Evolutionary conservation across 1,284 basidiomycete genomes (phyloP), one percentile per base, ranked within the genome.

Genomic region (Puccinia triticina): DNA sequence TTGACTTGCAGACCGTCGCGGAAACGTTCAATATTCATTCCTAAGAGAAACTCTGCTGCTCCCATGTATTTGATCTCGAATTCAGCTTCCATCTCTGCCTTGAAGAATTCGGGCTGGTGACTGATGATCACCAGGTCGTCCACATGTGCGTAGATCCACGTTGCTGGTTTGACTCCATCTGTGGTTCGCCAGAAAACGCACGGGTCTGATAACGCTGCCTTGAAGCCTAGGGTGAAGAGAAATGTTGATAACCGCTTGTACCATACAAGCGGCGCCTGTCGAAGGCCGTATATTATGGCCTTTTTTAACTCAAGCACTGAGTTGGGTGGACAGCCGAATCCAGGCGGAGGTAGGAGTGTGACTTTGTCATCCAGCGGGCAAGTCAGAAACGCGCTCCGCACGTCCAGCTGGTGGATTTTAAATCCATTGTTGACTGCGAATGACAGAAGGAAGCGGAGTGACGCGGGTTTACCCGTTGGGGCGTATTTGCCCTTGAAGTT

Each of bases 401-500:
- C n/a, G n/a, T n/a, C n/a, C n/a, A n/a, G n/a, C n/a, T n/a, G n/a
- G n/a, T n/a, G n/a, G n/a, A n/a, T n/a, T n/a, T n/a, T n/a, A n/a
- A n/a, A n/a, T n/a, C n/a, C n/a, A n/a, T n/a, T n/a, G n/a, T n/a
- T n/a, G n/a, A n/a, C n/a, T n/a, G n/a, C n/a, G 37, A 79, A 72
- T 10, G 83, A 59, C 23, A 84, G 53, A 34, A 84, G 34, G 29
- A 64, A 57, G 10, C 83, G 46, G 16, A 76, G 61, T 32, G 78
- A 59, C 14, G 16, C 74, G 12, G 48, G 11, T 57, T 67, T 74
- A 4, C 59, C 57, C 16, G 82, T 83, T 11, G 83, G 83, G 1
- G 83, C 79, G 67, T 73, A 84, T 8, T 78, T 83, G 37, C 73
- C 64, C 18, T 73, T 21, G 55, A 72, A 83, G 61, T 83, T 75